phyloP scores from a whole-genome alignment of 208 protist genomes.

The Willaertia magna region DNA sequence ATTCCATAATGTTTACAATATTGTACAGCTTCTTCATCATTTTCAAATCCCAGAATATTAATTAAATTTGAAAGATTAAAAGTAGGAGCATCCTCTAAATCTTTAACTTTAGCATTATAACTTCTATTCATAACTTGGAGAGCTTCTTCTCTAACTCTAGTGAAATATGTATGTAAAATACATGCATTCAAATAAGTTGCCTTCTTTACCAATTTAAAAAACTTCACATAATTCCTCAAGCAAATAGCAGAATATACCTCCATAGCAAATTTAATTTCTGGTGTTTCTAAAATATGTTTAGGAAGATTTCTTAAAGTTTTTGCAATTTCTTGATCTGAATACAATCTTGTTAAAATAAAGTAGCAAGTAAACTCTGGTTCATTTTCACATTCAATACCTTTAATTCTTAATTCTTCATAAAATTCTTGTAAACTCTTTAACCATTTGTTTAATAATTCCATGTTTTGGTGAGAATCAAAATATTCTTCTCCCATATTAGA shows the following conservation, averaged over 20 bases:
- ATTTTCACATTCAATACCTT: slow-evolving; percentile 4
- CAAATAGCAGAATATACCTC: background rate
- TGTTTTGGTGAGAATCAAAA: slow-evolving; percentile 19
- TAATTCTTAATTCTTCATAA: slow-evolving; percentile 9
- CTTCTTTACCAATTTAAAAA: slow-evolving; percentile 14
- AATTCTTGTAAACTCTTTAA: background rate
- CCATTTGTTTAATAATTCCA: slow-evolving; percentile 11
- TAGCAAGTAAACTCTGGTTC: slow-evolving; percentile 23
- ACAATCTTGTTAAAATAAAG: background rate
- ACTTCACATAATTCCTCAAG: background rate
- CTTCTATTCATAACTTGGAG: slow-evolving; percentile 11
- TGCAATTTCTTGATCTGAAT: background rate
- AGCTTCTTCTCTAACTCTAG: background rate
- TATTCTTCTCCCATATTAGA: background rate
- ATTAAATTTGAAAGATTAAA: background rate
- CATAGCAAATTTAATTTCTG: background rate
- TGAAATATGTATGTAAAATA: slow-evolving; percentile 16
- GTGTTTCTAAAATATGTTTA: background rate
- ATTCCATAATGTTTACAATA: background rate
- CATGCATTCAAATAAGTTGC: slow-evolving; percentile 16
- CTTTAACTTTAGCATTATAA: background rate
- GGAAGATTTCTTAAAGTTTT: background rate
- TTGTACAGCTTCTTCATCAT: background rate
- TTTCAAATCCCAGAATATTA: background rate
- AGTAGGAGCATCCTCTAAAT: background rate